Conservation (phyloP, 1,139 yeast genomes). For the Taiozyma sp. region DNA sequence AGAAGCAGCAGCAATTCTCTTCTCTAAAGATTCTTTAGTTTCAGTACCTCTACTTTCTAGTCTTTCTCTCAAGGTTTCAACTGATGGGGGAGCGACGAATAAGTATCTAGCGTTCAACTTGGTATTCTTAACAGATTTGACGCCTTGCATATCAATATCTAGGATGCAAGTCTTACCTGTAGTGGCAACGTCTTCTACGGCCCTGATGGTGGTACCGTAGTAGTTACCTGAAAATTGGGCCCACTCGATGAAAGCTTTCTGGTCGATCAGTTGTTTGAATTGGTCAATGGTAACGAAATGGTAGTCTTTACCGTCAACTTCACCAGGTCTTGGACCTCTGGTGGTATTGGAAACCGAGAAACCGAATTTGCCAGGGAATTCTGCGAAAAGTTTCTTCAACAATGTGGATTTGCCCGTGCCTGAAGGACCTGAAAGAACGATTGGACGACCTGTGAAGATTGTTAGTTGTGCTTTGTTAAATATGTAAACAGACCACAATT, state of each 20-base stretch:
- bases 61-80: slow-evolving; percentile 68
- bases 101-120: slow-evolving; percentile 78
- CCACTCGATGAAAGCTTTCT: slow-evolving; percentile 86
- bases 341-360: slow-evolving; percentile 94
- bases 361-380: slow-evolving; percentile 84
- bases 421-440: slow-evolving; percentile 95
- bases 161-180: slow-evolving; percentile 73
- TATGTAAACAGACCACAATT: background rate
- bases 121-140: slow-evolving; percentile 79
- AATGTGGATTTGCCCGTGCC: slow-evolving; percentile 97
- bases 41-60: slow-evolving; percentile 92
- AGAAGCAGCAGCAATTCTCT: slow-evolving; percentile 80
- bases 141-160: slow-evolving; percentile 99
- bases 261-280: slow-evolving; percentile 69
- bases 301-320: slow-evolving; percentile 83
- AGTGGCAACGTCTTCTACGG: slow-evolving; percentile 57
- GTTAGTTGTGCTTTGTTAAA: background rate
- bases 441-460: slow-evolving; percentile 54
- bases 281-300: slow-evolving; percentile 75
- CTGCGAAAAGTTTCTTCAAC: slow-evolving; percentile 82
- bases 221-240: slow-evolving; percentile 97
- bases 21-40: slow-evolving; percentile 73
- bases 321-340: slow-evolving; percentile 88
- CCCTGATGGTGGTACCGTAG: slow-evolving; percentile 87
- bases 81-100: slow-evolving; percentile 89